Evolutionary conservation across 768 basidiomycete species (phyloP), one percentile per base, ranked within the genome.

Genomic region (Suillus americanus): DNA sequence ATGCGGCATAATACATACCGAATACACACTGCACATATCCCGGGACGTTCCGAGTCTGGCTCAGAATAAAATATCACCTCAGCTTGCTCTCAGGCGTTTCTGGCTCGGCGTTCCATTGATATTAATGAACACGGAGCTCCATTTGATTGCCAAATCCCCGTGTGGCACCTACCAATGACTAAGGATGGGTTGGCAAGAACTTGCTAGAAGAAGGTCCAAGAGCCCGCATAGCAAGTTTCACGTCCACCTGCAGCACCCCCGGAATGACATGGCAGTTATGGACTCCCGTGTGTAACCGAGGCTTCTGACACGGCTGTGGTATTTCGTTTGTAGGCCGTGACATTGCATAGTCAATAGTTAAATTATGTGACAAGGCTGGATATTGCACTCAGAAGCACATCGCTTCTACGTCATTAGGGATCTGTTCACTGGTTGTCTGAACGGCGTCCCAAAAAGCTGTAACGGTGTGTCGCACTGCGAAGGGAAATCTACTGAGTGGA

Each of bases 401-500:
- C 5, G 23, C 56, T 57, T 57, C 25, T 18, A 40, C 18, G 38
- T 20, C 16, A 18, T 23, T 10, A 38, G 38, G 23, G 28, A 20
- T 28, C 10, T 20, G 38, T 41, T 41, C 18, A 41, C 25, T 41
- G 40, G 37, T 23, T 25, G 23, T 41, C 38, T 28, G 18, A 41
- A 59, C 57, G 57, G 57, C 57, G 57, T 59, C 40, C 5, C 6
- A 5, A 30, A 57, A 59, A 18, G 57, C 57, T 41, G 38, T 41
- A 20, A 18, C 18, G 40, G 12, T 25, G 12, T 28, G 10, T 59
- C 25, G 57, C 37, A 40, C 40, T 40, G 40, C 40, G 18, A 41
- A 59, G 28, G 40, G 12, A 20, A 28, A 59, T 59, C 40, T 23
- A 28, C 20, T 18, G 18, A 10, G 16, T 59, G 14, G 23, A 56